Evolutionary conservation across 2,329 filamentous ascomycete species (phyloP).

Genomic region (Xylariaceae sp.): DNA sequence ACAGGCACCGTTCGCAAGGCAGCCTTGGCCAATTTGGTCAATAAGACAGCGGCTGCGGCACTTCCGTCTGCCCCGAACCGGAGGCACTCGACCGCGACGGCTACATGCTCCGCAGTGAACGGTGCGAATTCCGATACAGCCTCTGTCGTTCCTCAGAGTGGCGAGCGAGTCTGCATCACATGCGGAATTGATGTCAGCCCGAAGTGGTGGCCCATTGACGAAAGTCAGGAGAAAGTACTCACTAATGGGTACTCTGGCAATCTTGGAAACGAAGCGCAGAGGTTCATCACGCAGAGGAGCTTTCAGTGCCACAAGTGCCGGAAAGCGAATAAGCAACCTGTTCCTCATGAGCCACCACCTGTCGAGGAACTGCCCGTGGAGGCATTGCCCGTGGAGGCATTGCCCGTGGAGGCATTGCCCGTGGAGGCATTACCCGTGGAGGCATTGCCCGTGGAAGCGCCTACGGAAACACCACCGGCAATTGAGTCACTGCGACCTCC

Average conservation of each 20-base stretch:
- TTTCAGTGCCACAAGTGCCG: constrained; percentile 73
- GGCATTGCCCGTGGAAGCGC: too few relatives aligned
- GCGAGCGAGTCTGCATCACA: constrained; percentile 53
- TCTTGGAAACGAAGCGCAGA: constrained; percentile 48
- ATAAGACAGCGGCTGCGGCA: constrained; percentile 42
- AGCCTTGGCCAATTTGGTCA: constrained; percentile 61
- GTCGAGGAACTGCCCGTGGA: too few relatives aligned
- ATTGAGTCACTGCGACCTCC: constrained; percentile 19
- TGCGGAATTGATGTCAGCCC: constrained; percentile 66
- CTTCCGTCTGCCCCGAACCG: constrained; percentile 36
- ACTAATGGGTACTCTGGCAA: constrained; percentile 43
- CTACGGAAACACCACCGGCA: constrained; percentile 22
- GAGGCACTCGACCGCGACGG: constrained; percentile 47
- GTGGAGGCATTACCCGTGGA: too few relatives aligned
- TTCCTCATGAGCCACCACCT: constrained; percentile 22
- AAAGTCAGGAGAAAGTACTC: constrained; percentile 42
- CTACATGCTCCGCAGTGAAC: constrained; percentile 18
- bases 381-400: too few relatives aligned
- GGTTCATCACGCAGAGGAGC: constrained; percentile 51
- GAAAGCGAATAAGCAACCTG: constrained; percentile 42
- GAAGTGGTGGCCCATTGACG: constrained; percentile 60
- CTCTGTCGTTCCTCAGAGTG: constrained; percentile 26
- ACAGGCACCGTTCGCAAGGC: constrained; percentile 93
- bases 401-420: too few relatives aligned
- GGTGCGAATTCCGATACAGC: constrained; percentile 16